Percentiles rank a stretch among this genome's conserved stretches.
phyloP scores from a whole-genome alignment of 345 rosid genomes.

The Populus davidiana region DNA sequence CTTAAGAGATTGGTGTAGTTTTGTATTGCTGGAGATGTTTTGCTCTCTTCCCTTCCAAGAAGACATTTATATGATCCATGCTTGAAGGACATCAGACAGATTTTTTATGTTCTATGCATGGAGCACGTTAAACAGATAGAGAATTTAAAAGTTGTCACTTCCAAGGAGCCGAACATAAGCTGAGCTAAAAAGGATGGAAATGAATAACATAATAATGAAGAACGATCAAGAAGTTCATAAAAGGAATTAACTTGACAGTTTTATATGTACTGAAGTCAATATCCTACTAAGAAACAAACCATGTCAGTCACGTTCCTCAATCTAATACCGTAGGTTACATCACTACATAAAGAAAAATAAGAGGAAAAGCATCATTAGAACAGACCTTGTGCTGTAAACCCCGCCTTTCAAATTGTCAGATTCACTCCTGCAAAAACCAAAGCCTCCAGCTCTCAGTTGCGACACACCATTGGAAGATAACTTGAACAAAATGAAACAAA shows the following conservation, averaged over 20 bases:
- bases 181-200: not conserved
- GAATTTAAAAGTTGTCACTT: not conserved
- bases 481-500: not conserved
- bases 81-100: not conserved
- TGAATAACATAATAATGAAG: slow-evolving; percentile 1
- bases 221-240: not conserved
- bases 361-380: slow-evolving; percentile 1
- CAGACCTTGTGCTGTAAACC: slow-evolving; percentile 9
- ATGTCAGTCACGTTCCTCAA: not conserved
- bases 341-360: not conserved
- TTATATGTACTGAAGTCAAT: not conserved
- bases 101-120: slow-evolving; percentile 2
- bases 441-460: not conserved
- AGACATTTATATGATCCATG: slow-evolving; percentile 12
- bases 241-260: not conserved
- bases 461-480: not conserved
- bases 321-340: not conserved
- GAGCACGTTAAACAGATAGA: not conserved
- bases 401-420: not conserved
- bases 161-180: not conserved
- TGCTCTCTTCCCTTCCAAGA: slow-evolving; percentile 42
- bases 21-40: slow-evolving; percentile 41
- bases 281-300: not conserved
- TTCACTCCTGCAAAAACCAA: not conserved
- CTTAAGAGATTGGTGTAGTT: slow-evolving; percentile 22